These are phyloP conservation scores for Cystofilobasidium capitatum DNA, from an alignment of 768 basidiomycete species.

Conservation along the genomic window DNA sequence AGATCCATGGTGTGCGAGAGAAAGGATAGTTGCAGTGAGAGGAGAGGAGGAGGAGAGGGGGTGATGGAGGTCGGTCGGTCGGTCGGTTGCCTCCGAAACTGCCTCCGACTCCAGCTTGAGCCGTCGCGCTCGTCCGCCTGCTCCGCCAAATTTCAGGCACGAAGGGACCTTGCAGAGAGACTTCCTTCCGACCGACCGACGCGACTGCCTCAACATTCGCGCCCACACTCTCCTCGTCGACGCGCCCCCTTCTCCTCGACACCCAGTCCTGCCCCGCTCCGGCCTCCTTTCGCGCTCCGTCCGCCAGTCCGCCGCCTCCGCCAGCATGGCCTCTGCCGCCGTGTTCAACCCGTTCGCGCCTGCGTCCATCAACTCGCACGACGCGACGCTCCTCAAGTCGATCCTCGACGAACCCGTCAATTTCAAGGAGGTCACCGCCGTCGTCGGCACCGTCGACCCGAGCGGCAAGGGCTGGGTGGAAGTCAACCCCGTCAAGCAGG, in stretches of 20 bases:
- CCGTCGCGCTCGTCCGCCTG: too few relatives aligned
- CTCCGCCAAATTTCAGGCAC: too few relatives aligned
- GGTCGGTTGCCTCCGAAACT: too few relatives aligned
- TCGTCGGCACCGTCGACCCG: slow-evolving; percentile 3
- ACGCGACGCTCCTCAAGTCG: not conserved
- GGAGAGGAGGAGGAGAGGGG: not conserved
- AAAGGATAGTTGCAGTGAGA: not conserved
- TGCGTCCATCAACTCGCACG: not conserved
- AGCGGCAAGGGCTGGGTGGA: slow-evolving; percentile 20
- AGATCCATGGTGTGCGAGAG: slow-evolving; percentile 10
- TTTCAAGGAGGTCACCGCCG: slow-evolving; percentile 10
- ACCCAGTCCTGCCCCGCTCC: not conserved
- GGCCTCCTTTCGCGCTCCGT: not conserved
- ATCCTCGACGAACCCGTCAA: slow-evolving; percentile 15
- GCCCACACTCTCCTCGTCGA: not conserved
- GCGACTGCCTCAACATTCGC: too few relatives aligned
- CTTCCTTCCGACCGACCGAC: too few relatives aligned
- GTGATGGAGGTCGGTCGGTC: not conserved
- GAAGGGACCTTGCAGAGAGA: too few relatives aligned
- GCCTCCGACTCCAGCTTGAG: too few relatives aligned
- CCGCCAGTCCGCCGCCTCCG: not conserved
- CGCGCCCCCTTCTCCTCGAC: not conserved
- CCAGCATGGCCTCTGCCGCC: not conserved
- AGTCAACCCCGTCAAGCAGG: slow-evolving; percentile 12
- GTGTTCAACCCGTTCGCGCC: slow-evolving; percentile 1